These are phyloP conservation scores for Cladosporium sp. DNA, from an alignment of 2,329 filamentous ascomycete genomes.

Conservation along the genomic window DNA sequence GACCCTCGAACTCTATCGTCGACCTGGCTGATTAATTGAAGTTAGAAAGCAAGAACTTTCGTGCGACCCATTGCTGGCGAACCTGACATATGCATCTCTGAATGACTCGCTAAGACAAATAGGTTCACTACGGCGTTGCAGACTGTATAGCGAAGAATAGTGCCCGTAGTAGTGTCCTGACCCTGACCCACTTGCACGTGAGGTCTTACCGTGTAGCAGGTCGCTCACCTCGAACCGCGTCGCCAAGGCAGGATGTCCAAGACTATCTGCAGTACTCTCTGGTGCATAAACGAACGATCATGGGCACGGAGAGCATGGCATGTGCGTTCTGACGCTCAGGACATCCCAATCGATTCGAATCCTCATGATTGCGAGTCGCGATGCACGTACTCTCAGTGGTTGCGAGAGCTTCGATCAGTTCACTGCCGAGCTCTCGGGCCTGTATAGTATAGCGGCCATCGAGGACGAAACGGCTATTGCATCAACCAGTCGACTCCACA, in stretches of 20 bases:
- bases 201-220: slow-evolving; percentile 4
- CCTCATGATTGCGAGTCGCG: neutral
- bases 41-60: neutral
- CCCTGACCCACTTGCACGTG: neutral
- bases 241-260: neutral
- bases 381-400: neutral
- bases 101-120: slow-evolving; percentile 7
- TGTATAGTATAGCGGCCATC: neutral
- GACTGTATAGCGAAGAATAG: neutral
- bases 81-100: neutral
- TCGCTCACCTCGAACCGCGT: neutral
- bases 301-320: neutral
- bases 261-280: neutral
- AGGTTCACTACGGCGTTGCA: slow-evolving; percentile 8
- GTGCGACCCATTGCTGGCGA: neutral
- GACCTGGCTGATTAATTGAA: neutral
- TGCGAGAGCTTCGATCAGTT: neutral
- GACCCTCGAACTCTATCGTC: neutral
- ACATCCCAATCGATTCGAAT: neutral
- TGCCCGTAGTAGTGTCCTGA: neutral
- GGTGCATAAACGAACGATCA: neutral
- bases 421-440: neutral
- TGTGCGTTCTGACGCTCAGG: neutral
- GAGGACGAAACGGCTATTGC: slow-evolving; percentile 11
- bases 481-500: slow-evolving; percentile 4